These are phyloP conservation scores for Exutisphaerella laricina DNA, from an alignment of 2,329 filamentous ascomycete genomes.

Conservation along the genomic window DNA sequence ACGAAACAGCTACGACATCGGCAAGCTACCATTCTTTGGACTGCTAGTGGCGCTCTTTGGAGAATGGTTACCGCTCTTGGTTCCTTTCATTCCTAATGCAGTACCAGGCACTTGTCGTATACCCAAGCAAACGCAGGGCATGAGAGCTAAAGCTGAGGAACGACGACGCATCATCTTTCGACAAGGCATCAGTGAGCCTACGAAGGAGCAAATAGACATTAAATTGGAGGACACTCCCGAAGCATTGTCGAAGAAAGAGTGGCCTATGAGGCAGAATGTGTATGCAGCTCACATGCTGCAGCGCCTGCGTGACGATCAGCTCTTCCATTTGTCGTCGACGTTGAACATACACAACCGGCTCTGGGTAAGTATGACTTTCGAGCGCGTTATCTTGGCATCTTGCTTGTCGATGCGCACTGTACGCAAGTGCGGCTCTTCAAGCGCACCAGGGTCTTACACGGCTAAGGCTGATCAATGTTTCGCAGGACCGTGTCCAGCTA, in stretches of 20 bases:
- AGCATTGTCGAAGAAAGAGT: slow-evolving; percentile 44
- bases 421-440: no score
- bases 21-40: slow-evolving; percentile 72
- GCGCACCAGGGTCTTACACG: no score
- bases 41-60: slow-evolving; percentile 72
- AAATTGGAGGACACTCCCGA: no score
- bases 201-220: slow-evolving; percentile 50
- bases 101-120: slow-evolving; percentile 81
- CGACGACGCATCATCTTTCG: slow-evolving; percentile 49
- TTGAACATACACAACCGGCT: slow-evolving; percentile 38
- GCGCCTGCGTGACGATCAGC: slow-evolving; percentile 34
- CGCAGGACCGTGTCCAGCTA: slow-evolving; percentile 43
- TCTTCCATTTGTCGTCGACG: slow-evolving; percentile 39
- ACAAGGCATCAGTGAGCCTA: slow-evolving; percentile 63
- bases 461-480: no score
- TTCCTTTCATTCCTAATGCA: slow-evolving; percentile 63
- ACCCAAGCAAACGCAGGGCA: slow-evolving; percentile 64
- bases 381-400: no score
- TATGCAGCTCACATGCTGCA: slow-evolving; percentile 14
- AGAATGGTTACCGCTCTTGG: slow-evolving; percentile 78
- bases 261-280: slow-evolving; percentile 24
- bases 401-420: no score
- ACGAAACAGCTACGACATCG: slow-evolving; percentile 65
- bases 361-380: no score
- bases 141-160: slow-evolving; percentile 50